Conservation (phyloP, 2,329 filamentous ascomycete genomes). For the Diaporthe amygdali region DNA sequence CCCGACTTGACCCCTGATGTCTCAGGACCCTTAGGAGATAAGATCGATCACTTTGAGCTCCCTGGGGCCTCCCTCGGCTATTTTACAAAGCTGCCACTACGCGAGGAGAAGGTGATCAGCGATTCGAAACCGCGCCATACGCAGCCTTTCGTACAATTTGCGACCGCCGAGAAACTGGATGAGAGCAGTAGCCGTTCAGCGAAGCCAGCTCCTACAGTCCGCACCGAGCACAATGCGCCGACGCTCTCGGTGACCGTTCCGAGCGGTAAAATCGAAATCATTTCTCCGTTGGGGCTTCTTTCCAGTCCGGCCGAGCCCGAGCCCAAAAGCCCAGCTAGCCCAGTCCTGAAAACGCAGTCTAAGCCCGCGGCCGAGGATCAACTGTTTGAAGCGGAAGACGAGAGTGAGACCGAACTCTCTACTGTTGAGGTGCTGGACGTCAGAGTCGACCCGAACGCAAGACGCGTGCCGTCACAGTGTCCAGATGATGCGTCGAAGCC, state of each 20-base stretch:
- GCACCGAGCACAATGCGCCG: neutral
- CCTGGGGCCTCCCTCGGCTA: neutral
- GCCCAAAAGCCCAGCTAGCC: slow-evolving; percentile 33
- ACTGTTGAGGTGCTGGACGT: slow-evolving; percentile 45
- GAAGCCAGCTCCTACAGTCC: neutral
- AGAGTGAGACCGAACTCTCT: slow-evolving; percentile 38
- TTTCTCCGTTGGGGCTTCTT: slow-evolving; percentile 33
- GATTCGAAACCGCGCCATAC: neutral
- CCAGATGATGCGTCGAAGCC: slow-evolving; percentile 27
- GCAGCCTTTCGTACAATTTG: neutral
- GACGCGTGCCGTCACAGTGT: slow-evolving; percentile 36
- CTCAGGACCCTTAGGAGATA: neutral
- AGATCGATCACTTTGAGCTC: neutral
- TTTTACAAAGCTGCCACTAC: neutral
- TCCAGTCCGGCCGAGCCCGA: slow-evolving; percentile 43
- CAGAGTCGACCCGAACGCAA: slow-evolving; percentile 50
- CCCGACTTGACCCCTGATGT: slow-evolving; percentile 51
- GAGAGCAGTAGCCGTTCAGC: neutral
- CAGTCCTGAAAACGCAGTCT: slow-evolving; percentile 48
- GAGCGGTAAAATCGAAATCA: neutral
- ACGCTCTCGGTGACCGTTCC: slow-evolving; percentile 5
- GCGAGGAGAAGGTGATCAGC: neutral
- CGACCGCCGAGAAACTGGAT: neutral
- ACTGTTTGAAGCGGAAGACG: slow-evolving; percentile 47
- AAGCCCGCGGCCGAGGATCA: slow-evolving; percentile 54